Evolutionary conservation across 2,329 filamentous ascomycete genomes (phyloP).

Genomic region (Aspergillus fumigatiaffinis): DNA sequence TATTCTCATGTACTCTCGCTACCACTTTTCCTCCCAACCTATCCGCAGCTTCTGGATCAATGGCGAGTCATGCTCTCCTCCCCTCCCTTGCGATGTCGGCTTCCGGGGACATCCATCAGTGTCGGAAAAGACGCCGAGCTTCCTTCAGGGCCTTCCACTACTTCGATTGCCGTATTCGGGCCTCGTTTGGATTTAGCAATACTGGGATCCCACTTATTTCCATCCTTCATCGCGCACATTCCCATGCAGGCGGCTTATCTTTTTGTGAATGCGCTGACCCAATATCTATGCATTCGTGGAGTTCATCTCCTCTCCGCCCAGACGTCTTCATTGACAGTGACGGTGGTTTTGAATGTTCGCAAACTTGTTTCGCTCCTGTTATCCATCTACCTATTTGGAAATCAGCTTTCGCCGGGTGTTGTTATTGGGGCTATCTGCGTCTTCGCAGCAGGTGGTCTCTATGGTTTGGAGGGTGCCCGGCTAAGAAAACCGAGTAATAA

Average conservation of each 20-base stretch:
- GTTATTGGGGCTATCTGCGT: constrained; percentile 78
- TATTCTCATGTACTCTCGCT: constrained; percentile 65
- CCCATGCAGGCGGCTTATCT: constrained; percentile 39
- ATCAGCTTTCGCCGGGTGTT: constrained; percentile 71
- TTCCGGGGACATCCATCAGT: constrained; percentile 8
- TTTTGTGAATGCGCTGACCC: constrained; percentile 65
- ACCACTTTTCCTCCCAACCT: constrained; percentile 41
- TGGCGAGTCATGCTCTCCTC: constrained; percentile 33
- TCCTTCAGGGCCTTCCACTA: not conserved
- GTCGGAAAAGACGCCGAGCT: not conserved
- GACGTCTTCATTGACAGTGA: constrained; percentile 88
- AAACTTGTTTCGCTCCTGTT: constrained; percentile 88
- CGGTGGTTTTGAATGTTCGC: constrained; percentile 90
- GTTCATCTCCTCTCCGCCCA: constrained; percentile 90
- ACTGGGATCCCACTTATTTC: constrained; percentile 4
- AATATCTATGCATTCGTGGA: constrained; percentile 91
- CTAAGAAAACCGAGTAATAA: constrained; percentile 23
- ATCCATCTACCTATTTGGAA: constrained; percentile 93
- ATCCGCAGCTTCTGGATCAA: constrained; percentile 33
- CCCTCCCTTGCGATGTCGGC: constrained; percentile 27
- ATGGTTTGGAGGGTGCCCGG: constrained; percentile 65
- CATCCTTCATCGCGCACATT: constrained; percentile 23
- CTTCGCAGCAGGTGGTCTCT: constrained; percentile 85
- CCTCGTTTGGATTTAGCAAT: constrained; percentile 19
- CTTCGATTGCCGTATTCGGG: constrained; percentile 39